Evolutionary conservation across 2,329 filamentous ascomycete genomes (phyloP), one percentile per base, ranked within the genome.

Genomic region (Alternaria solani): DNA sequence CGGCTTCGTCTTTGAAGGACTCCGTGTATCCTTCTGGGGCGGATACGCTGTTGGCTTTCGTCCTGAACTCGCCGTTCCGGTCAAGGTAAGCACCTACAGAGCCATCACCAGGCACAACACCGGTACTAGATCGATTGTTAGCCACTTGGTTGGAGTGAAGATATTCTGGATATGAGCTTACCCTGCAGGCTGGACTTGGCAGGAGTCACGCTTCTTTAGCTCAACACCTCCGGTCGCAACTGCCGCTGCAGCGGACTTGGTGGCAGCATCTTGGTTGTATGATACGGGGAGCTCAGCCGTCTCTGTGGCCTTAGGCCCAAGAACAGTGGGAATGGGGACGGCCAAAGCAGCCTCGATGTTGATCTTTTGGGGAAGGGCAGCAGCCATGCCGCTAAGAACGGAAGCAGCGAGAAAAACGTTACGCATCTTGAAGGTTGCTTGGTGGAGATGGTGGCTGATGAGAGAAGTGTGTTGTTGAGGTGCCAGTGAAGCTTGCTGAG

Each of bases 301-400:
- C 46, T 52, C 70, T 11, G 55, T 57, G n/a, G 75, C 56, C 16
- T 73, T 72, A 26, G 77, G 69, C 7, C 67, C 66, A 34, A 75
- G 69, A 30, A 68, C 65, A 2, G 70, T 49, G 11, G 68, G 65
- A 23, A 73, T 73, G 42, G 75, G 64, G 6, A 78, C 75, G 11
- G 73, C 69, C 30, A 71, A 54, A 60, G 78, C 72, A 49, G 79
- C 74, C 36, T 76, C 75, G 34, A 79, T 72, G 57, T 81, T 74
- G 51, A 81, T 78, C 7, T 67, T 61, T 57, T 71, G 63, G 51
- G 71, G 70, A 51, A 67, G 62, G 41, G 70, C 68, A 42, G 65
- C 63, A 18, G 62, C 65, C 48, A 71, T 60, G 38, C 65, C 42
- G 47, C 58, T 53, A 48, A 61, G 18, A 42, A 54, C 54, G 36